phyloP scores from a whole-genome alignment of 306 rosid species.

The Herpetospermum pedunculosum region DNA sequence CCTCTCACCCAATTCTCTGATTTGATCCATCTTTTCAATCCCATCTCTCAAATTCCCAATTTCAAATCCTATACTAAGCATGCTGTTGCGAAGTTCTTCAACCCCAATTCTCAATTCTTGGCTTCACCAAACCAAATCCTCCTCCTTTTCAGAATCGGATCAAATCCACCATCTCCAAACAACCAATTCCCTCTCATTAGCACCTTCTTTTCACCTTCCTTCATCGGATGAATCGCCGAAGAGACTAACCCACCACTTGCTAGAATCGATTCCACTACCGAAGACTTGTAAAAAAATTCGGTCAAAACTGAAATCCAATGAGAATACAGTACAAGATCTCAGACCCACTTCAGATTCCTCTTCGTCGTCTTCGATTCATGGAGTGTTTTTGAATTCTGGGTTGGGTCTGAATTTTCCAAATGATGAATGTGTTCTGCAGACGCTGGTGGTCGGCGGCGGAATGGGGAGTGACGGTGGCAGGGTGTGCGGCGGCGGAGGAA shows the following conservation, averaged over 20 bases:
- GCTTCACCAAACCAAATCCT: slow-evolving; percentile 25
- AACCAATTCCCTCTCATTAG: slow-evolving; percentile 27
- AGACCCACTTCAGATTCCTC: slow-evolving; percentile 8
- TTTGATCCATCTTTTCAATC: neutral
- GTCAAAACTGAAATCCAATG: slow-evolving; percentile 11
- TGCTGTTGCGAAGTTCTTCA: slow-evolving; percentile 61
- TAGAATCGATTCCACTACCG: slow-evolving; percentile 12
- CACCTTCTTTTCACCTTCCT: slow-evolving; percentile 1
- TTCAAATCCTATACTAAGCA: slow-evolving; percentile 13
- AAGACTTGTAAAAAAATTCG: slow-evolving; percentile 3
- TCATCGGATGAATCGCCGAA: slow-evolving; percentile 11
- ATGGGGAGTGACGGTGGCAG: slow-evolving; percentile 38
- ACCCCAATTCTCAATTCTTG: slow-evolving; percentile 51
- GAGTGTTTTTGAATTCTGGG: slow-evolving; percentile 41
- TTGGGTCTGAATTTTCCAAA: slow-evolving; percentile 19
- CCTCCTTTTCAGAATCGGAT: slow-evolving; percentile 30
- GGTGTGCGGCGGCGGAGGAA: slow-evolving; percentile 27
- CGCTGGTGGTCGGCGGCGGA: slow-evolving; percentile 36
- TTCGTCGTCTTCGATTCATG: slow-evolving; percentile 13
- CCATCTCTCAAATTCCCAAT: neutral
- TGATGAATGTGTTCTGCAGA: slow-evolving; percentile 26
- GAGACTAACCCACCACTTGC: slow-evolving; percentile 12
- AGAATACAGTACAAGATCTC: slow-evolving; percentile 11
- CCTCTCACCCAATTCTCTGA: neutral
- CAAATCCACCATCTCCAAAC: slow-evolving; percentile 27